phyloP scores from a whole-genome alignment of 2,329 filamentous ascomycete genomes.

The Neofusicoccum umdonicola region DNA sequence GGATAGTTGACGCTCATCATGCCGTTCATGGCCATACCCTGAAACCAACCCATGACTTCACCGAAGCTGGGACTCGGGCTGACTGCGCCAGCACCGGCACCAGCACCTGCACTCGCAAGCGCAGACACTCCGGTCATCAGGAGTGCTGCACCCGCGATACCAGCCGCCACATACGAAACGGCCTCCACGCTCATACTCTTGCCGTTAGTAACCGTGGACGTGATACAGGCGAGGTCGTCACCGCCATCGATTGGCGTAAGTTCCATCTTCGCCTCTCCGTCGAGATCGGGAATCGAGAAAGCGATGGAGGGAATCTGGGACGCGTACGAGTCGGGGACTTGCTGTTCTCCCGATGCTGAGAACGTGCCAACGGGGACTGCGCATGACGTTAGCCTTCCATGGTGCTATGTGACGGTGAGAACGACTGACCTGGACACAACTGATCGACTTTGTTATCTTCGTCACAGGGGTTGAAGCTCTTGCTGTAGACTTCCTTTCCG shows the following conservation, averaged over 20 bases:
- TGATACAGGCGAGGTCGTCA: conserved; percentile 73
- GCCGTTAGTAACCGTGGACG: conserved; percentile 80
- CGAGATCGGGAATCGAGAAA: conserved; percentile 86
- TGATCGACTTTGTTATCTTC: conserved; percentile 62
- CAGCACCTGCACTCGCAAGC: conserved; percentile 51
- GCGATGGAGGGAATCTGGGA: conserved; percentile 81
- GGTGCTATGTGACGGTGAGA: background rate
- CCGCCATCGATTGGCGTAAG: conserved; percentile 62
- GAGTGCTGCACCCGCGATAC: conserved; percentile 81
- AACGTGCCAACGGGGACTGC: conserved; percentile 73
- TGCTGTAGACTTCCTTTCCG: conserved; percentile 74
- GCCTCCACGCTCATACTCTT: conserved; percentile 74
- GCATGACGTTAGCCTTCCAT: conserved; percentile 23
- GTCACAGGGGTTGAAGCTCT: conserved; percentile 80
- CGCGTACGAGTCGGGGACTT: conserved; percentile 69
- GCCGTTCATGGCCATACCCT: conserved; percentile 90
- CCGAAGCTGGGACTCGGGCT: conserved; percentile 78
- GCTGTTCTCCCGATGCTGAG: conserved; percentile 66
- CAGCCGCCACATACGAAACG: conserved; percentile 79
- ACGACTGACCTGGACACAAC: conserved; percentile 74
- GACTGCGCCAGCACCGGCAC: conserved; percentile 52
- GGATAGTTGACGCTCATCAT: conserved; percentile 94
- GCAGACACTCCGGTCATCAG: conserved; percentile 71
- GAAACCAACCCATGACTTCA: conserved; percentile 86
- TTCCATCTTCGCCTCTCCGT: conserved; percentile 77